phyloP scores from a whole-genome alignment of 768 basidiomycete genomes.

The Phanerochaete sordida region DNA sequence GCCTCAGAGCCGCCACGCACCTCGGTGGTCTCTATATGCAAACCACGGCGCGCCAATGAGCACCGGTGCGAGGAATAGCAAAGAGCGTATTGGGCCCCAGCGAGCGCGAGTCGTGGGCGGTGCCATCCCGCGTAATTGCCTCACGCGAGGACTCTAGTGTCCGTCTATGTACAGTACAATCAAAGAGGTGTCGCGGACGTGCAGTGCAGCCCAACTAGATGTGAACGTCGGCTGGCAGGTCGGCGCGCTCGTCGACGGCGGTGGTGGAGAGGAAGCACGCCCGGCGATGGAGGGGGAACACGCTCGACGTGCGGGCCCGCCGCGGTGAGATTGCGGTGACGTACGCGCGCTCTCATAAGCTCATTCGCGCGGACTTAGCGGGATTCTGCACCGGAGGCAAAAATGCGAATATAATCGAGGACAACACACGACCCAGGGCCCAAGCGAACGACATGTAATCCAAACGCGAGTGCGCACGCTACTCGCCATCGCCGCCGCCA shows the following conservation, averaged over 20 bases:
- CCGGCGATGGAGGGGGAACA: too few species aligned
- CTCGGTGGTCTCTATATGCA: constrained; percentile 38
- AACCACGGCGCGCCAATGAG: constrained; percentile 47
- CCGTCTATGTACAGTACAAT: not conserved
- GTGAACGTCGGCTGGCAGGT: not conserved
- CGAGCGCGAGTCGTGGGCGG: constrained; percentile 12
- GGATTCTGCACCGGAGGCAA: not conserved
- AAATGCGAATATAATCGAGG: not conserved
- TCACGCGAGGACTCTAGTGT: not conserved
- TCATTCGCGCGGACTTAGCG: not conserved
- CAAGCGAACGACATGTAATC: not conserved
- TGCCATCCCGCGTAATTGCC: not conserved
- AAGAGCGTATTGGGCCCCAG: constrained; percentile 61
- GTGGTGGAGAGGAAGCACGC: not conserved
- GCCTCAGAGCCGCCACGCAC: constrained; percentile 33
- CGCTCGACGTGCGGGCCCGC: too few species aligned
- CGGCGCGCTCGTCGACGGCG: not conserved
- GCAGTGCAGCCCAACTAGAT: not conserved
- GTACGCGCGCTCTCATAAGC: not conserved
- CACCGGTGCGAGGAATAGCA: constrained; percentile 51
- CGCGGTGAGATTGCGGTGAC: not conserved
- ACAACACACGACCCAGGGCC: not conserved
- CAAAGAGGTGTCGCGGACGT: not conserved
- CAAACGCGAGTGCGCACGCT: not conserved
- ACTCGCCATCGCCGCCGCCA: constrained; percentile 33